Percentiles rank a stretch among this genome's conserved stretches.
Evolutionary conservation across 2,329 filamentous ascomycete species (phyloP).

Genomic region (Fusarium sp.): DNA sequence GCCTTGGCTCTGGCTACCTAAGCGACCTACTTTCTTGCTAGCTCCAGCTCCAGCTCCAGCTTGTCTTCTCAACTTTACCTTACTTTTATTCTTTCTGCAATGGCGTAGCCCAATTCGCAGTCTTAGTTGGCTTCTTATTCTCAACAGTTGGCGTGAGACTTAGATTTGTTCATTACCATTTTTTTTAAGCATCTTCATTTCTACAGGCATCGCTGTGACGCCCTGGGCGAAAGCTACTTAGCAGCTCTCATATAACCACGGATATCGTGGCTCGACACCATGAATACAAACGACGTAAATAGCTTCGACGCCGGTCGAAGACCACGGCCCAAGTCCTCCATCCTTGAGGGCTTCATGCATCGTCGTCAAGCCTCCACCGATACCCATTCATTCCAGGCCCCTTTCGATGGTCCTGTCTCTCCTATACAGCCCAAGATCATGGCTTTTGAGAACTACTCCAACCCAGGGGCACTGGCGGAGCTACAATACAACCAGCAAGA

Average conservation of each 20-base stretch:
- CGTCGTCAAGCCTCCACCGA: constrained; percentile 60
- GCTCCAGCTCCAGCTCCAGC: constrained; percentile 27
- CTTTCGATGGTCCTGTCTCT: constrained; percentile 37
- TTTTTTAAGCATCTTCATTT: constrained; percentile 14
- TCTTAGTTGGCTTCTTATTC: constrained; percentile 30
- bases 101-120: constrained; percentile 36
- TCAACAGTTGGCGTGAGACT: constrained; percentile 17
- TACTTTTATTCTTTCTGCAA: constrained; percentile 35
- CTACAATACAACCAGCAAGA: constrained; percentile 65
- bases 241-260: constrained; percentile 17
- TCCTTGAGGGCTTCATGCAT: constrained; percentile 61
- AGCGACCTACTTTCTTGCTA: constrained; percentile 29
- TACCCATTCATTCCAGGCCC: constrained; percentile 45
- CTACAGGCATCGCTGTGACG: constrained; percentile 2
- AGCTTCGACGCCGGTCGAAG: constrained; percentile 43
- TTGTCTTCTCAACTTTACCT: constrained; percentile 21
- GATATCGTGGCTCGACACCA: constrained; percentile 4
- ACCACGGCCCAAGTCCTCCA: constrained; percentile 59
- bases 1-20: constrained; percentile 23
- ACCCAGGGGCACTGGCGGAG: constrained; percentile 62
- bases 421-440: constrained; percentile 43
- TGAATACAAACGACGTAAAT: constrained; percentile 20
- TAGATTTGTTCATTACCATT: constrained; percentile 16
- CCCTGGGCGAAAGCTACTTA: neutral
- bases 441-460: constrained; percentile 49